These are phyloP conservation scores for Globisporangium paddicum DNA, from an alignment of 352 stramenopile genomes.

Conservation along the genomic window DNA sequence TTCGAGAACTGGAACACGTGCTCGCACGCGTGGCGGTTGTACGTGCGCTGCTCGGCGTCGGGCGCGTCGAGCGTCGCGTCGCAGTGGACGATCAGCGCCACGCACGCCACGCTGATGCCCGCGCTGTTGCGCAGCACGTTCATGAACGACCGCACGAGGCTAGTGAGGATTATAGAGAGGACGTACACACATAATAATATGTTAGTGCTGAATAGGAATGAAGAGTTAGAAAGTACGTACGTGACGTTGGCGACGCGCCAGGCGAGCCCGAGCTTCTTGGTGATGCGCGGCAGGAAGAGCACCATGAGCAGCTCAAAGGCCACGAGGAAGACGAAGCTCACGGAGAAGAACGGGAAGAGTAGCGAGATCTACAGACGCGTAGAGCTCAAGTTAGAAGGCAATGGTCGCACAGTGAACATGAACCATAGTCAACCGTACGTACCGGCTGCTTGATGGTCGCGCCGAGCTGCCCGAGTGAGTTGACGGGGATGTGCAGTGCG, in stretches of 20 bases:
- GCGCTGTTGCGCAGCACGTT: conserved; percentile 81
- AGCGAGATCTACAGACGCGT: conserved; percentile 53
- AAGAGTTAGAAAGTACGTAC: too few relatives aligned
- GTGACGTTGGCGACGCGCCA: conserved; percentile 69
- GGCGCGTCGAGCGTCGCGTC: conserved; percentile 50
- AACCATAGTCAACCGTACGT: not conserved
- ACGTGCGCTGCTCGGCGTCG: conserved; percentile 26
- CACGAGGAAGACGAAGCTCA: conserved; percentile 73
- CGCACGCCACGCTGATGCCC: conserved; percentile 76
- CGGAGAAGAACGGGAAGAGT: conserved; percentile 83
- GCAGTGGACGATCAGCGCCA: conserved; percentile 79
- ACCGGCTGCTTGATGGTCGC: conserved; percentile 85
- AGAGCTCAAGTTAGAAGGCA: not conserved
- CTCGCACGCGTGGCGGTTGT: conserved; percentile 77
- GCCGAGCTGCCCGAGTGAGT: conserved; percentile 64
- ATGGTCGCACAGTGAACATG: not conserved
- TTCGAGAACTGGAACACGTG: conserved; percentile 71
- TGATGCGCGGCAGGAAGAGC: conserved; percentile 53
- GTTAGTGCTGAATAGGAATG: too few relatives aligned
- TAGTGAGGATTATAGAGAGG: conserved; percentile 9
- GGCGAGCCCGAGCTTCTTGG: conserved; percentile 41
- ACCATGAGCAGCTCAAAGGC: conserved; percentile 67
- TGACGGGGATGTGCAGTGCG: conserved; percentile 67
- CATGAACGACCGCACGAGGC: conserved; percentile 68
- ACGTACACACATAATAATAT: too few relatives aligned